Percentiles rank a stretch among this genome's conserved stretches.
These are phyloP conservation scores for Wolfiporia cocos DNA, from an alignment of 1,284 basidiomycete genomes.

Conservation along the genomic window DNA sequence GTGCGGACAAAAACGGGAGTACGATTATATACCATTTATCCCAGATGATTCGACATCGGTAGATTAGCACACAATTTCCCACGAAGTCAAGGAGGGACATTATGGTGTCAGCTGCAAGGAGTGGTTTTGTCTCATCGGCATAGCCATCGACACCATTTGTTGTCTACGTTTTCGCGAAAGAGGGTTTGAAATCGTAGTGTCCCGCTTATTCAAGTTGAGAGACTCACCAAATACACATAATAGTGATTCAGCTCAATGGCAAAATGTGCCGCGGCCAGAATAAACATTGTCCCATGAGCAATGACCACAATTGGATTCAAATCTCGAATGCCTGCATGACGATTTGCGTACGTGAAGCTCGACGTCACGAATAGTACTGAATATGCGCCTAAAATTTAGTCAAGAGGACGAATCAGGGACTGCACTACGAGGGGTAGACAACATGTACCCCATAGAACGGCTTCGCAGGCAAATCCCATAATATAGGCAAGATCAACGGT, in stretches of 20 bases:
- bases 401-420: neutral
- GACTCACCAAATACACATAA: slow-evolving; percentile 25
- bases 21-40: slow-evolving; percentile 24
- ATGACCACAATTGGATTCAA: slow-evolving; percentile 20
- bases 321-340: neutral
- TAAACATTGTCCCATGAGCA: slow-evolving; percentile 26
- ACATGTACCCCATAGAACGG: neutral
- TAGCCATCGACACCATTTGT: slow-evolving; percentile 13
- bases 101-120: slow-evolving; percentile 26
- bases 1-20: slow-evolving; percentile 26
- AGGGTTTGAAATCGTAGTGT: neutral
- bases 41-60: slow-evolving; percentile 35
- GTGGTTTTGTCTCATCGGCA: slow-evolving; percentile 25
- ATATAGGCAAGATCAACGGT: neutral
- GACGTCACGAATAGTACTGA: neutral
- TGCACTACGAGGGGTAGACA: neutral
- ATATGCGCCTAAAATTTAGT: neutral
- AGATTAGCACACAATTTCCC: slow-evolving; percentile 31
- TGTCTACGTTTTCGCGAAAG: too few relatives aligned
- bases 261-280: slow-evolving; percentile 30
- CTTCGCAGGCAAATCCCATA: neutral
- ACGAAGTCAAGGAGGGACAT: slow-evolving; percentile 32
- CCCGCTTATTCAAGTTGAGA: neutral
- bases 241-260: slow-evolving; percentile 33
- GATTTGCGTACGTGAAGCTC: neutral